These are phyloP conservation scores for Ampelomyces quisqualis DNA, from an alignment of 2,329 filamentous ascomycete genomes.

Conservation along the genomic window DNA sequence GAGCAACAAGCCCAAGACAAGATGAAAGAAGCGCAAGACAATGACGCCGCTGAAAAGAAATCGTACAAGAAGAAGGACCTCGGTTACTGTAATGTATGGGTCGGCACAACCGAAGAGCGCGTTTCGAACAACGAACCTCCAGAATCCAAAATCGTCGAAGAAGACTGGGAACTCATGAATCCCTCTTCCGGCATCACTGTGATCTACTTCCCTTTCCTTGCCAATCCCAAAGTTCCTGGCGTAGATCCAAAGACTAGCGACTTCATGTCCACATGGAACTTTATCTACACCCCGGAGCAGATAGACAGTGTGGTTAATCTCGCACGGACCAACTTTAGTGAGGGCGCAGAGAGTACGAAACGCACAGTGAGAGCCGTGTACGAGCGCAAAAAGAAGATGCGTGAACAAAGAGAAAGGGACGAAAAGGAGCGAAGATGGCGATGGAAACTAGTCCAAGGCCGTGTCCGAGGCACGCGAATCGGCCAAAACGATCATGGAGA, in stretches of 20 bases:
- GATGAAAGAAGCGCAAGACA: conserved; percentile 57
- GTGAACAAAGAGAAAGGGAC: conserved; percentile 56
- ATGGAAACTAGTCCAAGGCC: conserved; percentile 48
- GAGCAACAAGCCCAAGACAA: conserved; percentile 63
- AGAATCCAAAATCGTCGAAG: conserved; percentile 58
- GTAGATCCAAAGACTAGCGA: conserved; percentile 83
- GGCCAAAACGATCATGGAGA: conserved; percentile 60
- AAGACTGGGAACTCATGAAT: conserved; percentile 66
- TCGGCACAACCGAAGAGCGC: conserved; percentile 78
- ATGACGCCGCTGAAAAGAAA: conserved; percentile 22
- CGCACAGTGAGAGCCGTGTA: conserved; percentile 84
- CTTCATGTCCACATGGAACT: conserved; percentile 97
- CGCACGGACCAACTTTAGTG: conserved; percentile 81
- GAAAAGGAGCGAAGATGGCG: conserved; percentile 42
- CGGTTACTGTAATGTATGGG: conserved; percentile 93
- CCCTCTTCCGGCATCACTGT: conserved; percentile 84
- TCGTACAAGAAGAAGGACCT: conserved; percentile 55
- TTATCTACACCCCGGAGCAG: conserved; percentile 88
- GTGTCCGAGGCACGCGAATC: conserved; percentile 55
- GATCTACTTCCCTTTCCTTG: conserved; percentile 85
- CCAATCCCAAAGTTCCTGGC: conserved; percentile 74
- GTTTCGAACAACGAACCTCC: conserved; percentile 57
- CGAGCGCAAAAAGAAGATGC: conserved; percentile 76
- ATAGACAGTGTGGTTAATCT: conserved; percentile 81
- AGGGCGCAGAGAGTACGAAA: conserved; percentile 76